Conservation (phyloP, 2,329 filamentous ascomycete genomes). For the Nannizziopsis arthrosporioides region DNA sequence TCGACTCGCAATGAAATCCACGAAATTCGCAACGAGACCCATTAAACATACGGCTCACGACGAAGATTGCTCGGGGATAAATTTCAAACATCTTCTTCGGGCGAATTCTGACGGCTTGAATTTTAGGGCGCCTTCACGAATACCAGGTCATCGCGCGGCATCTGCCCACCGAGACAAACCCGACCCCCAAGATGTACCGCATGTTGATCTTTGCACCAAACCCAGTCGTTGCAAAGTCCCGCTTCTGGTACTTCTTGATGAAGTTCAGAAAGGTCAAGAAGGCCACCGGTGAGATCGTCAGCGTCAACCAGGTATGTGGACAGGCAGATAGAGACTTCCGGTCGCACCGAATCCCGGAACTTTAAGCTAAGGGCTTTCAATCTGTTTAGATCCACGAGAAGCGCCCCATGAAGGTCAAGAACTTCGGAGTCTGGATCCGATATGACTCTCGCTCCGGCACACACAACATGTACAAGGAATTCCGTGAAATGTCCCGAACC, state of each 20-base stretch:
- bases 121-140: constrained; percentile 93
- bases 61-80: neutral
- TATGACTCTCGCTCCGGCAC: constrained; percentile 99
- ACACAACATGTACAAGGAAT: constrained; percentile 99
- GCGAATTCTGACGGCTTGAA: constrained; percentile 20
- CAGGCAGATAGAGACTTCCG: neutral
- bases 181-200: constrained; percentile 96
- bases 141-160: constrained; percentile 99
- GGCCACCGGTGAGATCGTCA: constrained; percentile 98
- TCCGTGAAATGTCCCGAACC: constrained; percentile 94
- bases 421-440: constrained; percentile 99
- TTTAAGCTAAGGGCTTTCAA: constrained; percentile 3
- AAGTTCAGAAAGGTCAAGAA: constrained; percentile 99
- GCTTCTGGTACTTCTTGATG: constrained; percentile 99
- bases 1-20: too few relatives aligned
- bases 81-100: neutral
- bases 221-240: constrained; percentile 95
- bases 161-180: constrained; percentile 94
- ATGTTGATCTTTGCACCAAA: constrained; percentile 99
- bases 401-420: constrained; percentile 99
- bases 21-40: neutral
- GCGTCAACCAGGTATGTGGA: constrained; percentile 73
- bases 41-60: neutral
- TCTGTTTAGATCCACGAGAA: constrained; percentile 79
- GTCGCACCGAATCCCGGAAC: neutral